phyloP scores from a whole-genome alignment of 1,284 basidiomycete genomes.

The Tylopilus orsonianus region DNA sequence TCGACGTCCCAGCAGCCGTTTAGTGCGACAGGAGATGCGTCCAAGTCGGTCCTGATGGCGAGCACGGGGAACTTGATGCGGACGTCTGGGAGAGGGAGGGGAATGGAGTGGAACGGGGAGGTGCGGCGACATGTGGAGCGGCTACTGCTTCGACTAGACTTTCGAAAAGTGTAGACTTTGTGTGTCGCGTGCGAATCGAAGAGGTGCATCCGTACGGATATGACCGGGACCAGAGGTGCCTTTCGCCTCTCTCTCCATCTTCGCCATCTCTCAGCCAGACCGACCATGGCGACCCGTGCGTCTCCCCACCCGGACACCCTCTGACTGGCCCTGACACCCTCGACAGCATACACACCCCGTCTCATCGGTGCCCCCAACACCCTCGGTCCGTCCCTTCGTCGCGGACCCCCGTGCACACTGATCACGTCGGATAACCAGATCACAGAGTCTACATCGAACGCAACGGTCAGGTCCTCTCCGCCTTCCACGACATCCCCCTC shows the following conservation, averaged over 20 bases:
- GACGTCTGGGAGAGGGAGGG: conserved; percentile 47
- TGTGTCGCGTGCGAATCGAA: conserved; percentile 3
- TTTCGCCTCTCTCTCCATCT: conserved; percentile 59
- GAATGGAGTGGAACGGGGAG: conserved; percentile 57
- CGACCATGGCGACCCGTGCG: conserved; percentile 61
- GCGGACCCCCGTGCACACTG: conserved; percentile 3
- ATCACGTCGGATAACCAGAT: conserved; percentile 53
- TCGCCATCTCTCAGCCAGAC: conserved; percentile 45
- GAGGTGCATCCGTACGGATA: conserved; percentile 19
- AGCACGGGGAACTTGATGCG: conserved; percentile 60
- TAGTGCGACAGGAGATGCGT: conserved; percentile 55
- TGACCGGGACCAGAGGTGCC: conserved; percentile 36
- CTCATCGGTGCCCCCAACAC: conserved; percentile 89
- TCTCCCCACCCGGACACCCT: conserved; percentile 6
- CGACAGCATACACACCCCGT: conserved; percentile 69
- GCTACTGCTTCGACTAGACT: conserved; percentile 78
- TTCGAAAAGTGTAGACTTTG: conserved; percentile 36
- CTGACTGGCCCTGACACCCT: conserved; percentile 7
- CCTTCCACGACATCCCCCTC: conserved; percentile 96
- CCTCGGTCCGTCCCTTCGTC: conserved; percentile 60
- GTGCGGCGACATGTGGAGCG: conserved; percentile 80
- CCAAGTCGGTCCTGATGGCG: conserved; percentile 65
- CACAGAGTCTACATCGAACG: conserved; percentile 95
- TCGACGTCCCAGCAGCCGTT: conserved; percentile 72
- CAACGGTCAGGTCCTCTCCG: conserved; percentile 81